Percentiles rank a stretch among this genome's conserved stretches.
Evolutionary conservation across 2,329 filamentous ascomycete species (phyloP).

Genomic region (Aspergillus bombycis): DNA sequence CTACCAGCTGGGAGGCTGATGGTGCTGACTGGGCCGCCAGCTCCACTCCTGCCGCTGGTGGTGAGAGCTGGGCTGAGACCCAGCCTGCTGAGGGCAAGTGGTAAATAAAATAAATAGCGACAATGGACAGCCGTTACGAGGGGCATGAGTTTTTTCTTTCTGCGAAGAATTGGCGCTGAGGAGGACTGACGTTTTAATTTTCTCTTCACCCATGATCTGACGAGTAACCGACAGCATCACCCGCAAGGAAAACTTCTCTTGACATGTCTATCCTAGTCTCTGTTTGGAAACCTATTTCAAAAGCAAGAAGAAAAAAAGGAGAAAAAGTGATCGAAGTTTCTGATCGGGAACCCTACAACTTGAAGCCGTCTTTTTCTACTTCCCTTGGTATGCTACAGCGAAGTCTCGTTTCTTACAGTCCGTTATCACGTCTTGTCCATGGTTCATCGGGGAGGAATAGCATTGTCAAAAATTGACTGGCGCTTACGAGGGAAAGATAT

Average conservation of each 20-base stretch:
- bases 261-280: slow-evolving; percentile 45
- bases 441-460: slow-evolving; percentile 41
- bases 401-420: slow-evolving; percentile 25
- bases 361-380: slow-evolving; percentile 33
- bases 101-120: slow-evolving; percentile 37
- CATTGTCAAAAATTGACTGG: slow-evolving; percentile 62
- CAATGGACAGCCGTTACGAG: slow-evolving; percentile 34
- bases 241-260: slow-evolving; percentile 31
- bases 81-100: slow-evolving; percentile 43
- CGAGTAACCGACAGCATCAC: slow-evolving; percentile 7
- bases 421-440: slow-evolving; percentile 32
- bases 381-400: slow-evolving; percentile 30
- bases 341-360: slow-evolving; percentile 29
- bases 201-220: slow-evolving; percentile 4
- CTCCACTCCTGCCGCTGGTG: slow-evolving; percentile 41
- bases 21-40: slow-evolving; percentile 57
- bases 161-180: slow-evolving; percentile 27
- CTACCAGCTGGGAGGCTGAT: slow-evolving; percentile 65
- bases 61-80: slow-evolving; percentile 47
- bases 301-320: slow-evolving; percentile 38
- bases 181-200: slow-evolving; percentile 16
- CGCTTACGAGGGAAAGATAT: slow-evolving; percentile 99
- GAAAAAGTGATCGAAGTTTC: slow-evolving; percentile 33
- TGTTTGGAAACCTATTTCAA: slow-evolving; percentile 33
- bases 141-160: slow-evolving; percentile 28